Evolutionary conservation across 2,329 filamentous ascomycete genomes (phyloP).

Genomic region (Chalara sp.): DNA sequence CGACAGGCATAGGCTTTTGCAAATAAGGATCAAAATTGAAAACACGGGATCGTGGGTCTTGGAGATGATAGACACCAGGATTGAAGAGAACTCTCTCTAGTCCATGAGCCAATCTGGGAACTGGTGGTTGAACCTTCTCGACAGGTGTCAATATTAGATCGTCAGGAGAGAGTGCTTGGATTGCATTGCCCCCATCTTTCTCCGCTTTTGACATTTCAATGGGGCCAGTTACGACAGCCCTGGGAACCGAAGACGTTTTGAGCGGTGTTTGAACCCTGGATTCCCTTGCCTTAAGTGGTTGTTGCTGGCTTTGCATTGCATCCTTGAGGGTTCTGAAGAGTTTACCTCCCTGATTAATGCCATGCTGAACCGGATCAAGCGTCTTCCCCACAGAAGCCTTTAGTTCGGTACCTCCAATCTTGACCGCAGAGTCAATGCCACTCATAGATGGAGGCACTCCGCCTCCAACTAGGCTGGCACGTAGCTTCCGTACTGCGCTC

Average conservation of each 20-base stretch:
- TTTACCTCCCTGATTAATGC: background rate
- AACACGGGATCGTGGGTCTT: slow-evolving; percentile 79
- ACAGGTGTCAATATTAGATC: slow-evolving; percentile 22
- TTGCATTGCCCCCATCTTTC: slow-evolving; percentile 11
- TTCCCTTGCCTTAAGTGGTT: background rate
- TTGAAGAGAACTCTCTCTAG: slow-evolving; percentile 74
- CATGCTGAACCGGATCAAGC: background rate
- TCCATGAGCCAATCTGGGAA: slow-evolving; percentile 26
- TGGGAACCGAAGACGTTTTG: background rate
- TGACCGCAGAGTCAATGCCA: background rate
- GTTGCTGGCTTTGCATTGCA: background rate
- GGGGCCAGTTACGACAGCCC: background rate
- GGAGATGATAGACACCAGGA: slow-evolving; percentile 82
- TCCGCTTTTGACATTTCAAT: background rate
- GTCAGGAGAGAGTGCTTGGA: slow-evolving; percentile 20
- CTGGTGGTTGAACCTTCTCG: slow-evolving; percentile 19
- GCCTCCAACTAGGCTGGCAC: background rate
- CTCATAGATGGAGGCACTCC: background rate
- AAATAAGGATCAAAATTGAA: slow-evolving; percentile 98
- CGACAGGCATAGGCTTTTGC: slow-evolving; percentile 83
- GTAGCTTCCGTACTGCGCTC: background rate
- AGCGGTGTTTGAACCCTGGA: background rate
- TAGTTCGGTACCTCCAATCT: background rate
- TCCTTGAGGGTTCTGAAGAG: background rate
- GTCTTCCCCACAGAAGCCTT: background rate